phyloP scores from a whole-genome alignment of 352 stramenopile species.

The Globisporangium spiculum region DNA sequence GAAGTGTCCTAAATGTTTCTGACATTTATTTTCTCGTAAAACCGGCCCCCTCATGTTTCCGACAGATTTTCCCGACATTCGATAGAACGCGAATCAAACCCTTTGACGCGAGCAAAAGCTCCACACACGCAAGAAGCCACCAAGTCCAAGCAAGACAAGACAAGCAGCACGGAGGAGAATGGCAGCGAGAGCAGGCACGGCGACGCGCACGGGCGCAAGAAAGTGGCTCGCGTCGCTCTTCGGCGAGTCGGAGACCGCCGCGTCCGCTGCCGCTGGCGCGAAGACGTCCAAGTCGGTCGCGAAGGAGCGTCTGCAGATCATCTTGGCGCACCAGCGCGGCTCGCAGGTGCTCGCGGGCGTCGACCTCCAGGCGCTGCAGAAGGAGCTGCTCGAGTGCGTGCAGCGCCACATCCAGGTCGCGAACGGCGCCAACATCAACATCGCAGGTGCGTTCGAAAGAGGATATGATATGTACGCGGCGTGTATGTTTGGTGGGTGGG shows the following conservation, averaged over 20 bases:
- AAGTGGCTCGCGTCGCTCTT: constrained; percentile 83
- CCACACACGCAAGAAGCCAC: not conserved
- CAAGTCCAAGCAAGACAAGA: not conserved
- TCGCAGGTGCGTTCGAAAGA: constrained; percentile 47
- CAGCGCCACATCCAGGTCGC: constrained; percentile 86
- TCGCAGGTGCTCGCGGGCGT: constrained; percentile 82
- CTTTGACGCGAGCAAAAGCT: constrained; percentile 3
- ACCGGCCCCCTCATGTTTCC: not conserved
- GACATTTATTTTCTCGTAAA: no score
- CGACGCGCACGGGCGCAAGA: constrained; percentile 53
- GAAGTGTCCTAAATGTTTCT: no score
- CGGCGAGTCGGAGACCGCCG: constrained; percentile 37
- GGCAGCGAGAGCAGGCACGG: constrained; percentile 43
- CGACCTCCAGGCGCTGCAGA: constrained; percentile 72
- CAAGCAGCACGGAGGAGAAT: constrained; percentile 18
- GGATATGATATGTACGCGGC: not conserved
- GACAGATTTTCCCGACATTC: not conserved
- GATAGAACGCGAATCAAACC: constrained; percentile 5
- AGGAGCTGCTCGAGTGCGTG: constrained; percentile 83
- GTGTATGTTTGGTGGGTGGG: not conserved
- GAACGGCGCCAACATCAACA: constrained; percentile 88
- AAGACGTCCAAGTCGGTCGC: constrained; percentile 75
- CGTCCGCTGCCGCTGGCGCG: constrained; percentile 15
- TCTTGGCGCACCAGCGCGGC: constrained; percentile 83
- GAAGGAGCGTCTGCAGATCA: constrained; percentile 89